Evolutionary conservation across 352 stramenopile species (phyloP).

Genomic region (Globisporangium canariense): DNA sequence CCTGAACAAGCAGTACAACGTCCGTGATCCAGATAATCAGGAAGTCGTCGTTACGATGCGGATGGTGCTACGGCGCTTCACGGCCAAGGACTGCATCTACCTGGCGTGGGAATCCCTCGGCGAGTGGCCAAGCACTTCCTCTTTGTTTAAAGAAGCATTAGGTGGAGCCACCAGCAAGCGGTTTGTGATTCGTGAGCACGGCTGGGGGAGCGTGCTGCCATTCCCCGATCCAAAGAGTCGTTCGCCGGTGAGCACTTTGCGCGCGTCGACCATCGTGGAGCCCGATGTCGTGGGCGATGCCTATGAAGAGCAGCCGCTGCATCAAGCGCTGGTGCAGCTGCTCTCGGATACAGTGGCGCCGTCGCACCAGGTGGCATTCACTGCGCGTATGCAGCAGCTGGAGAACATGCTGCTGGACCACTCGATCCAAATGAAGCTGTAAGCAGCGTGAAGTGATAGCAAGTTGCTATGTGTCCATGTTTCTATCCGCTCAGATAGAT

Average conservation of each 20-base stretch:
- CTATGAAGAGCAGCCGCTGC: neutral
- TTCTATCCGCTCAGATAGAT: no score
- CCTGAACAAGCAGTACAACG: conserved; percentile 5
- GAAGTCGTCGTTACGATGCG: neutral
- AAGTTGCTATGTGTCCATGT: no score
- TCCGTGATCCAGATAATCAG: neutral
- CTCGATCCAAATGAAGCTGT: neutral
- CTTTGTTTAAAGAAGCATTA: no score
- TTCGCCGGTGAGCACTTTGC: neutral
- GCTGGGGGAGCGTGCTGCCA: neutral
- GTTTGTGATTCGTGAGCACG: conserved; percentile 6
- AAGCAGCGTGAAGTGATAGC: no score
- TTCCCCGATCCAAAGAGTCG: neutral
- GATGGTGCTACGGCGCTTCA: conserved; percentile 1
- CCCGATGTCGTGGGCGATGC: neutral
- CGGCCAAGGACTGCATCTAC: neutral
- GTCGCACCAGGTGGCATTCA: neutral
- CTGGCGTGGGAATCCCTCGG: conserved; percentile 8
- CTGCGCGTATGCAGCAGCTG: conserved; percentile 3
- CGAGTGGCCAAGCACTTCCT: conserved; percentile 9
- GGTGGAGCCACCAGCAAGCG: no score
- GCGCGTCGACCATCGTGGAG: conserved; percentile 7
- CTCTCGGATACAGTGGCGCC: neutral
- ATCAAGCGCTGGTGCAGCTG: neutral
- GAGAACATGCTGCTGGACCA: conserved; percentile 1